These are phyloP conservation scores for Ustilaginoidea virens DNA, from an alignment of 2,329 filamentous ascomycete species.

Conservation along the genomic window DNA sequence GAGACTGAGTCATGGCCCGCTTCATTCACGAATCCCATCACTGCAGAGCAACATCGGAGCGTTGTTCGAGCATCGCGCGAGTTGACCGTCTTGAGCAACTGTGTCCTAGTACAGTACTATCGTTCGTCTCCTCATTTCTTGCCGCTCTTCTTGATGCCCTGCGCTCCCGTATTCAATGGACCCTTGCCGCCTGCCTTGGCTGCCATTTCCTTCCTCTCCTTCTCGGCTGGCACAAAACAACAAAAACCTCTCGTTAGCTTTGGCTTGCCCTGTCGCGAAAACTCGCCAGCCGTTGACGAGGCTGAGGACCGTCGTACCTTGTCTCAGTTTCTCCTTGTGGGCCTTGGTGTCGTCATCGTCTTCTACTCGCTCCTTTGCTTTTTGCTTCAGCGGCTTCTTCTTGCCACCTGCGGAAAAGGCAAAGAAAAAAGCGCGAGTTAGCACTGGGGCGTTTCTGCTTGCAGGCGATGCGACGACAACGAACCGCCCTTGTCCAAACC, in stretches of 20 bases:
- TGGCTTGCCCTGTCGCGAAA: too few relatives aligned
- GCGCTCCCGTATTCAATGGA: slow-evolving; percentile 65
- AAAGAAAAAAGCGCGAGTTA: too few relatives aligned
- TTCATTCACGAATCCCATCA: background rate
- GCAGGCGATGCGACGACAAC: too few relatives aligned
- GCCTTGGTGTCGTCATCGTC: background rate
- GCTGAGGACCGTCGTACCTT: slow-evolving; percentile 1
- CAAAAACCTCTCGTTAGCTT: too few relatives aligned
- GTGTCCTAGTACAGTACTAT: too few relatives aligned
- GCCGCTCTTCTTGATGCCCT: slow-evolving; percentile 96
- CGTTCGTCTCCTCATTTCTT: slow-evolving; percentile 65
- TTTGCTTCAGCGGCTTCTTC: slow-evolving; percentile 6
- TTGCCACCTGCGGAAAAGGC: slow-evolving; percentile 5
- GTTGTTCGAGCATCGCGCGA: background rate
- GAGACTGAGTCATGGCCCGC: background rate
- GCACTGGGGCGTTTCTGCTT: too few relatives aligned
- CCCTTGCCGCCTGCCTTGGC: slow-evolving; percentile 64
- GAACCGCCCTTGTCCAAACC: too few relatives aligned
- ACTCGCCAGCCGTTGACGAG: too few relatives aligned
- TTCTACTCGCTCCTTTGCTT: background rate
- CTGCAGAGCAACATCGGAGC: too few relatives aligned
- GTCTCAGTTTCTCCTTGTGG: background rate
- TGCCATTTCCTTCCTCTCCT: slow-evolving; percentile 74
- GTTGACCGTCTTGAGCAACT: background rate
- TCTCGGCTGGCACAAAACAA: too few relatives aligned